These are phyloP conservation scores for Dothiorella sarmentorum DNA, from an alignment of 2,329 filamentous ascomycete genomes.

Conservation along the genomic window DNA sequence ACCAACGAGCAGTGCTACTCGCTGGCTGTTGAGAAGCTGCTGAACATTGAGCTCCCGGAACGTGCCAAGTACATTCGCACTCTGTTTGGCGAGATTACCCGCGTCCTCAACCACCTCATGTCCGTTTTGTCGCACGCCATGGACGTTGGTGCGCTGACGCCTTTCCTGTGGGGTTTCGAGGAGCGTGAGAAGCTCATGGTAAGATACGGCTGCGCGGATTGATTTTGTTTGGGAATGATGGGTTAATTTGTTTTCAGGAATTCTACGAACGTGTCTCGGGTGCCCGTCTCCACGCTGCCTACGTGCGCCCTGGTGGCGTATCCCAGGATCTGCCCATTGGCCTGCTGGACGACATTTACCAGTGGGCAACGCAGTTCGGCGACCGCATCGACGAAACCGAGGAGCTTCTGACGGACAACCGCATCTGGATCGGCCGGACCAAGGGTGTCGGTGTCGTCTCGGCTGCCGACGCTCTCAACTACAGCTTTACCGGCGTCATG, in stretches of 20 bases:
- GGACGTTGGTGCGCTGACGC: conserved; percentile 97
- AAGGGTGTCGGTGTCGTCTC: conserved; percentile 88
- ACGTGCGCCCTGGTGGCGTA: conserved; percentile 93
- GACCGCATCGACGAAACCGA: conserved; percentile 99
- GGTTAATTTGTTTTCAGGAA: conserved; percentile 60
- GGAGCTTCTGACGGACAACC: conserved; percentile 97
- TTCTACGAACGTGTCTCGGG: conserved; percentile 99
- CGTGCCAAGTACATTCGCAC: conserved; percentile 97
- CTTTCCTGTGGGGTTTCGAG: conserved; percentile 99
- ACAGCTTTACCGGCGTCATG: conserved; percentile 96
- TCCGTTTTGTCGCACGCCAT: conserved; percentile 95
- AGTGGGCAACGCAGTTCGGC: conserved; percentile 98
- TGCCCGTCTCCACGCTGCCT: conserved; percentile 93
- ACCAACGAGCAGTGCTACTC: conserved; percentile 99
- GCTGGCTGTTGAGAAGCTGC: conserved; percentile 92
- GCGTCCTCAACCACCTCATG: conserved; percentile 96
- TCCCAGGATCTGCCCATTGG: conserved; percentile 92
- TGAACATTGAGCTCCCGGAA: conserved; percentile 94
- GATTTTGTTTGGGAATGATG: neutral
- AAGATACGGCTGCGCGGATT: conserved; percentile 33
- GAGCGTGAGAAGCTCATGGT: conserved; percentile 99
- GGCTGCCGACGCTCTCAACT: conserved; percentile 92
- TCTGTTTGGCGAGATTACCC: conserved; percentile 90
- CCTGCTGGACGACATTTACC: conserved; percentile 97
- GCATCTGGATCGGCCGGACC: conserved; percentile 95